These are phyloP conservation scores for Citrus inodora DNA, from an alignment of 345 rosid species.

Conservation along the genomic window DNA sequence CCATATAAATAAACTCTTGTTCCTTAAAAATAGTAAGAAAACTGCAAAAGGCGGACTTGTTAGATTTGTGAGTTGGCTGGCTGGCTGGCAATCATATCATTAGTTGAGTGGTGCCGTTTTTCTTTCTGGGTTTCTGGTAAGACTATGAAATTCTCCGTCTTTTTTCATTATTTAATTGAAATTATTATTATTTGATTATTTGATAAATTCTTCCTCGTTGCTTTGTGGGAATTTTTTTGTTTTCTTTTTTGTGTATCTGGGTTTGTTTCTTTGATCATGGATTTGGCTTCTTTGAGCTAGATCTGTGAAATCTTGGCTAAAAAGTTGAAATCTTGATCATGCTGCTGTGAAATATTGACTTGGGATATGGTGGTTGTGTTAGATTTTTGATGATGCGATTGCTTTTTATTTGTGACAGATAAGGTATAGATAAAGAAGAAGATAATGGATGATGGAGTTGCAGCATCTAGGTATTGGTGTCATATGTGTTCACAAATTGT, in stretches of 20 bases:
- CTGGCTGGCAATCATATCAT: not conserved
- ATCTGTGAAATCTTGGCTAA: not conserved
- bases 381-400: not conserved
- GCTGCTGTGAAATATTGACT: not conserved
- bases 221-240: not conserved
- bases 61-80: not conserved
- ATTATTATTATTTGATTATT: not conserved
- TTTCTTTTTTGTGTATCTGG: not conserved
- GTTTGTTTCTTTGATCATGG: too few relatives aligned
- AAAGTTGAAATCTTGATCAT: not conserved
- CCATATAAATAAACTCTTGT: not conserved
- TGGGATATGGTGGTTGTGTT: not conserved
- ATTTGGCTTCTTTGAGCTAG: not conserved
- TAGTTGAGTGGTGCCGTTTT: not conserved
- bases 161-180: not conserved
- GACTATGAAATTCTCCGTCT: not conserved
- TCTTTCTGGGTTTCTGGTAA: constrained; percentile 2
- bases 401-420: constrained; percentile 16
- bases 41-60: not conserved
- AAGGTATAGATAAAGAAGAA: not conserved
- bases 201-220: not conserved
- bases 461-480: constrained; percentile 53
- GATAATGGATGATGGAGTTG: constrained; percentile 46
- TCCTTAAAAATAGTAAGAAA: not conserved
- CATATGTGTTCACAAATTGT: constrained; percentile 68